Conservation (phyloP, 176 grass and related monocot genomes). For the Oryza meridionalis region DNA sequence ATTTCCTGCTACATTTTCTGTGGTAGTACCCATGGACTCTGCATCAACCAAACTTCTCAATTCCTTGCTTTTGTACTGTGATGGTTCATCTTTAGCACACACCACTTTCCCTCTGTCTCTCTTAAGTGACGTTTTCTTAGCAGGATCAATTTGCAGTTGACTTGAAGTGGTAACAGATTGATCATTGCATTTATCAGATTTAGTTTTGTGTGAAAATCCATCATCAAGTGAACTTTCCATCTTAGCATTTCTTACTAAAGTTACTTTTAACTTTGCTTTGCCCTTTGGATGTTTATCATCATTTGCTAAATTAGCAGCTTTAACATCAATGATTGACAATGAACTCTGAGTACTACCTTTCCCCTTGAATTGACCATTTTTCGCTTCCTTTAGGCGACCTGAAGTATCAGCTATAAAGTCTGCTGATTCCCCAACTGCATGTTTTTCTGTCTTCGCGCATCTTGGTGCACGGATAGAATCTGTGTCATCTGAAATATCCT, state of each 20-base stretch:
- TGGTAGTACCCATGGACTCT: conserved; percentile 20
- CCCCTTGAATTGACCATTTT: conserved; percentile 36
- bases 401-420: conserved; percentile 15
- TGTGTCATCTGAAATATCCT: conserved; percentile 42
- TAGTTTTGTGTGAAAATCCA: conserved; percentile 35
- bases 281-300: conserved; percentile 17
- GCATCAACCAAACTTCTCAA: conserved; percentile 37
- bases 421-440: conserved; percentile 23
- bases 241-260: conserved; percentile 28
- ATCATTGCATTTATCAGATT: conserved; percentile 39
- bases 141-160: conserved; percentile 44
- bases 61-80: conserved; percentile 43
- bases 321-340: conserved; percentile 23
- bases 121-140: conserved; percentile 30
- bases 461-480: conserved; percentile 32
- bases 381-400: conserved; percentile 46
- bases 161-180: conserved; percentile 27
- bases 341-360: conserved; percentile 15
- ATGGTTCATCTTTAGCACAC: conserved; percentile 39
- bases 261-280: conserved; percentile 41
- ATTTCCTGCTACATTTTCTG: conserved; percentile 37
- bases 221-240: conserved; percentile 40
- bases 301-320: conserved; percentile 32
- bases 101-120: conserved; percentile 40
- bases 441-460: conserved; percentile 38